phyloP scores from a whole-genome alignment of 805 yeast species.

The Saturnispora dispora region DNA sequence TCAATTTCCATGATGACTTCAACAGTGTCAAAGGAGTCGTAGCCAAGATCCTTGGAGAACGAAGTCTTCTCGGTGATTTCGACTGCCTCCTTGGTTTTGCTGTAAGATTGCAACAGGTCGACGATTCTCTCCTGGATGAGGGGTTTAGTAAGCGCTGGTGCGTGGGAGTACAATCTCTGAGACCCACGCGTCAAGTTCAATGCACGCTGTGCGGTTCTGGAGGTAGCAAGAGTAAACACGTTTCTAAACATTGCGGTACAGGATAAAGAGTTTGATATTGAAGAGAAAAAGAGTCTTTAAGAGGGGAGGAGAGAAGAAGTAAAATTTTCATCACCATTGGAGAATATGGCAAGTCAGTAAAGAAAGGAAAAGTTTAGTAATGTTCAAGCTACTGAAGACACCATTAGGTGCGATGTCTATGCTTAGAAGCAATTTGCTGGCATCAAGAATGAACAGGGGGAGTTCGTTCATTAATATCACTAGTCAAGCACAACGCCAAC shows the following conservation, averaged over 20 bases:
- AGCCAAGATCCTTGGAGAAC: slow-evolving; percentile 56
- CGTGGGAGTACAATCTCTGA: slow-evolving; percentile 41
- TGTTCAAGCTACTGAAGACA: background rate
- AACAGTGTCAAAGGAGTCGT: slow-evolving; percentile 64
- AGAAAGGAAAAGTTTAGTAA: background rate
- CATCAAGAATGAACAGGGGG: background rate
- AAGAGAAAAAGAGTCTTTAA: background rate
- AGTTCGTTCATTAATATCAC: background rate
- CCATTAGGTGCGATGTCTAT: background rate
- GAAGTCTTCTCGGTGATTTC: slow-evolving; percentile 35
- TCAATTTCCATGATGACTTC: slow-evolving; percentile 69
- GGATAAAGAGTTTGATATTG: background rate
- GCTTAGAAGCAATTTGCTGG: background rate
- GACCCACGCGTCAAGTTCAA: background rate
- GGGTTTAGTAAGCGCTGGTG: slow-evolving; percentile 56
- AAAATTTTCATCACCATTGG: background rate
- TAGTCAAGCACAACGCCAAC: background rate
- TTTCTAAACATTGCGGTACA: slow-evolving; percentile 1
- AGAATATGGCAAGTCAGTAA: background rate
- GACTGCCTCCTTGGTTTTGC: slow-evolving; percentile 37
- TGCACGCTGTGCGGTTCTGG: background rate
- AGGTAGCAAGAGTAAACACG: background rate
- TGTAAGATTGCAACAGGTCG: slow-evolving; percentile 58
- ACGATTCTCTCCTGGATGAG: slow-evolving; percentile 51
- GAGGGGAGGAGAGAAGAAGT: background rate